These are phyloP conservation scores for Camelina laxa DNA, from an alignment of 345 rosid genomes.

Conservation along the genomic window DNA sequence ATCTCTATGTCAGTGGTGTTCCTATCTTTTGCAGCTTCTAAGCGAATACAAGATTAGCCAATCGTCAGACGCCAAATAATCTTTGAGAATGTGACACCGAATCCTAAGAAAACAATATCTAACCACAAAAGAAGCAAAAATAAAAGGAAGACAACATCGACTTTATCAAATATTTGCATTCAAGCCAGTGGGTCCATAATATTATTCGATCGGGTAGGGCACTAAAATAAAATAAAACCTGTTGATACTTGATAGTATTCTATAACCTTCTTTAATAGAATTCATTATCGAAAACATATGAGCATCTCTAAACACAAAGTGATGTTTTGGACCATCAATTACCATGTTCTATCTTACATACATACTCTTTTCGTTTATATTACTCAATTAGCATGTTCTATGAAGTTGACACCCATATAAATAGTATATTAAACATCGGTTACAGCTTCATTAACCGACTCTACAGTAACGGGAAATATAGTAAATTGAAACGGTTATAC, in stretches of 20 bases:
- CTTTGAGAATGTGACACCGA: conserved; percentile 32
- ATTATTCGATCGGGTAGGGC: conserved; percentile 32
- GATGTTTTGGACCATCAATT: not conserved
- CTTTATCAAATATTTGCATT: conserved; percentile 29
- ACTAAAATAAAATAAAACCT: not conserved
- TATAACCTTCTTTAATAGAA: not conserved
- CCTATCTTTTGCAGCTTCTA: conserved; percentile 5
- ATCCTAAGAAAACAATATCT: conserved; percentile 31
- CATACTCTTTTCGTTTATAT: not conserved
- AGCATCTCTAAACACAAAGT: conserved; percentile 1
- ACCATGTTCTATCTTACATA: not conserved
- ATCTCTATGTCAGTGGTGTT: not conserved
- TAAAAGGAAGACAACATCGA: conserved; percentile 10
- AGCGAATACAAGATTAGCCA: conserved; percentile 18
- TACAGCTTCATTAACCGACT: not conserved
- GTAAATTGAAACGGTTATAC: not conserved
- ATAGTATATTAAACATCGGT: not conserved
- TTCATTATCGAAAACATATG: conserved; percentile 7
- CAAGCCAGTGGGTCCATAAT: conserved; percentile 30
- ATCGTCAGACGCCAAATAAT: conserved; percentile 18
- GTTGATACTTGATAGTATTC: not conserved
- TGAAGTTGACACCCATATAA: not conserved
- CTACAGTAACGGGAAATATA: not conserved
- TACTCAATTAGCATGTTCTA: not conserved
- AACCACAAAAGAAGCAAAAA: not conserved